A percentile compares a stretch with the other conserved stretches of the same genome.
Evolutionary conservation across 805 yeast genomes (phyloP).

Genomic region (Diddensiella transvaalensis): DNA sequence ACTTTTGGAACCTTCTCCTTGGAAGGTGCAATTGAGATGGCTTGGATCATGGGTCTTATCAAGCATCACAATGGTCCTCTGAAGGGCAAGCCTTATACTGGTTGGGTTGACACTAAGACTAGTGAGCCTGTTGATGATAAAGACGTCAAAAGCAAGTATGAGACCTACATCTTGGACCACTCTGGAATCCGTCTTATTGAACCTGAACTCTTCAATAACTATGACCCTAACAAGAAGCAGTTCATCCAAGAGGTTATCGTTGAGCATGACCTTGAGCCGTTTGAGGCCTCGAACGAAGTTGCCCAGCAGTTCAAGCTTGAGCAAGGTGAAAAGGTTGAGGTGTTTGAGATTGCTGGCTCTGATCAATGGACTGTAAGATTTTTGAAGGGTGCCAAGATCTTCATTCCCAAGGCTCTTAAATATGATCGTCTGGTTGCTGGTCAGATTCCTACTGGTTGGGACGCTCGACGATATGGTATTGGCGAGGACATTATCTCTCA

Average conservation of each 20-base stretch:
- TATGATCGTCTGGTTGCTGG: slow-evolving; percentile 64
- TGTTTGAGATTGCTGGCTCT: slow-evolving; percentile 79
- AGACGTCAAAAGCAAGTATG: slow-evolving; percentile 90
- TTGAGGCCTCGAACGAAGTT: slow-evolving; percentile 90
- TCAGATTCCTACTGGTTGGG: slow-evolving; percentile 99
- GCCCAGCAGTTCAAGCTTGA: slow-evolving; percentile 91
- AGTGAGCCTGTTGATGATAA: slow-evolving; percentile 90
- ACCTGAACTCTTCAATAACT: slow-evolving; percentile 90
- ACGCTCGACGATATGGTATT: slow-evolving; percentile 91
- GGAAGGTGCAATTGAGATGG: slow-evolving; percentile 98
- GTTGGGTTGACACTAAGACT: slow-evolving; percentile 97
- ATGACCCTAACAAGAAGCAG: slow-evolving; percentile 91
- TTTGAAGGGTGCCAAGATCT: slow-evolving; percentile 88
- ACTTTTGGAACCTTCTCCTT: slow-evolving; percentile 89
- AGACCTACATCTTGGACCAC: slow-evolving; percentile 81
- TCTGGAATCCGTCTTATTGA: slow-evolving; percentile 96
- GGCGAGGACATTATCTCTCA: slow-evolving; percentile 88
- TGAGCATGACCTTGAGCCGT: slow-evolving; percentile 94
- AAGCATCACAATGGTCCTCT: slow-evolving; percentile 89
- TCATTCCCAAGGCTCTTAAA: slow-evolving; percentile 82
- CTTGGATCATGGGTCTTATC: slow-evolving; percentile 98
- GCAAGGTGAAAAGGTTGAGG: slow-evolving; percentile 92
- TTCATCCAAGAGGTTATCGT: slow-evolving; percentile 93
- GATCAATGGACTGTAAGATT: slow-evolving; percentile 91
- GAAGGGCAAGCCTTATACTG: slow-evolving; percentile 82